phyloP scores from a whole-genome alignment of 768 basidiomycete genomes.

The Neoboletus brunneissimus region DNA sequence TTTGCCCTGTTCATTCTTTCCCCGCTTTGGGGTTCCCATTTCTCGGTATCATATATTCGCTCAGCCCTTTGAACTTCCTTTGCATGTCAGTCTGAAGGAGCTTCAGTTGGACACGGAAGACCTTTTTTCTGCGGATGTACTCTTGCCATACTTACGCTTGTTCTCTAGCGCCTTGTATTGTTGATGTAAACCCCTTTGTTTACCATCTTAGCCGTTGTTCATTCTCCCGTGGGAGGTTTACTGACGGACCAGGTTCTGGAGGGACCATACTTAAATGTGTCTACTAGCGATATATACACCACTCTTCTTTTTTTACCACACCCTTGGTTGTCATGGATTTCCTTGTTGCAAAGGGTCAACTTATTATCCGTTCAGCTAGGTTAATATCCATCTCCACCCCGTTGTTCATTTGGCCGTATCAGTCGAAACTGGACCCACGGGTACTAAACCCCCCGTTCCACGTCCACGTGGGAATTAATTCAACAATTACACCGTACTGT shows the following conservation, averaged over 20 bases:
- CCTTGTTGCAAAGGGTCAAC: not conserved
- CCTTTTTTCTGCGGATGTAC: not conserved
- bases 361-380: not conserved
- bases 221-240: constrained; percentile 3
- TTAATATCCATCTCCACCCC: not conserved
- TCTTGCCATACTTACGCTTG: not conserved
- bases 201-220: not conserved
- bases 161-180: not conserved
- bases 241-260: constrained; percentile 5
- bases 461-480: not conserved
- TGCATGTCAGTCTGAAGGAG: not conserved
- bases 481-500: not conserved
- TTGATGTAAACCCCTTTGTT: not conserved
- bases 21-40: not conserved
- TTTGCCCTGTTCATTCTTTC: not conserved
- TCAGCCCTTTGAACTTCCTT: not conserved
- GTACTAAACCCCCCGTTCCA: not conserved
- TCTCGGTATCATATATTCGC: not conserved
- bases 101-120: not conserved
- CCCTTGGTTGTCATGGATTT: not conserved
- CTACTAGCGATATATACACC: not conserved
- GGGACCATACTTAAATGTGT: not conserved
- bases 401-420: not conserved
- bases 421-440: not conserved
- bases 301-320: no score